A percentile compares a stretch with the other conserved stretches of the same genome.
phyloP scores from a whole-genome alignment of 108 stramenopile species.

The Fragilaria radians region DNA sequence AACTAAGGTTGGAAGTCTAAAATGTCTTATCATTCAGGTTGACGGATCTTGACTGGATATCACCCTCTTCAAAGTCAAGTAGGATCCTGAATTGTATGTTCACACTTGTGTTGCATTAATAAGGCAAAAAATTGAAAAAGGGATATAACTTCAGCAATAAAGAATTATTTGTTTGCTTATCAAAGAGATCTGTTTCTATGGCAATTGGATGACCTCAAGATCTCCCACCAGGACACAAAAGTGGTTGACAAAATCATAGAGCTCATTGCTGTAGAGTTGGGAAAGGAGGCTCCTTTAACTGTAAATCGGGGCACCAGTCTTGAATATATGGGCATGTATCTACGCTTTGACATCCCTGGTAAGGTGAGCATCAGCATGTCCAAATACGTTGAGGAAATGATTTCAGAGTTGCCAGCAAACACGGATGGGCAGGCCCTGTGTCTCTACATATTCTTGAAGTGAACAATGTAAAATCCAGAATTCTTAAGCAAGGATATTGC shows the following conservation, averaged over 20 bases:
- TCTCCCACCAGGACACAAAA: conserved; percentile 15
- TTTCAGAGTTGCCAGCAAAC: conserved; percentile 18
- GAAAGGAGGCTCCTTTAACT: conserved; percentile 10
- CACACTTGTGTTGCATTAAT: too few species aligned
- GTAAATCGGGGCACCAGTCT: conserved; percentile 4
- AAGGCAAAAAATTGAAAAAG: too few species aligned
- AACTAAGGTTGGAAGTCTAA: too few species aligned
- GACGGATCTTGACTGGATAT: too few species aligned
- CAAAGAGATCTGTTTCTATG: too few species aligned
- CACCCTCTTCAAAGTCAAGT: too few species aligned
- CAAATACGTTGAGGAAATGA: conserved; percentile 16
- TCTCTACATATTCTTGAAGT: conserved; percentile 23
- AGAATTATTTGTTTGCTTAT: too few species aligned
- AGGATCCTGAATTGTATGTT: too few species aligned
- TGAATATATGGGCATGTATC: conserved; percentile 38
- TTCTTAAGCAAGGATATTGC: too few species aligned
- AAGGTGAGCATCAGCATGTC: conserved; percentile 22
- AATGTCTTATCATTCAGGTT: too few species aligned
- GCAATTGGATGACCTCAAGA: conserved; percentile 26
- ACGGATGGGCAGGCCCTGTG: conserved; percentile 10
- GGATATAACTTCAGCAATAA: too few species aligned
- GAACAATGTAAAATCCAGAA: too few species aligned
- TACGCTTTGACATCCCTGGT: conserved; percentile 24
- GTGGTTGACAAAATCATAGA: conserved; percentile 7
- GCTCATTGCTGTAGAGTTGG: conserved; percentile 6